Percentiles rank a stretch among this genome's conserved stretches.
phyloP scores from a whole-genome alignment of 192 early-diverging fungal species.

The Powellomyces hirtus region DNA sequence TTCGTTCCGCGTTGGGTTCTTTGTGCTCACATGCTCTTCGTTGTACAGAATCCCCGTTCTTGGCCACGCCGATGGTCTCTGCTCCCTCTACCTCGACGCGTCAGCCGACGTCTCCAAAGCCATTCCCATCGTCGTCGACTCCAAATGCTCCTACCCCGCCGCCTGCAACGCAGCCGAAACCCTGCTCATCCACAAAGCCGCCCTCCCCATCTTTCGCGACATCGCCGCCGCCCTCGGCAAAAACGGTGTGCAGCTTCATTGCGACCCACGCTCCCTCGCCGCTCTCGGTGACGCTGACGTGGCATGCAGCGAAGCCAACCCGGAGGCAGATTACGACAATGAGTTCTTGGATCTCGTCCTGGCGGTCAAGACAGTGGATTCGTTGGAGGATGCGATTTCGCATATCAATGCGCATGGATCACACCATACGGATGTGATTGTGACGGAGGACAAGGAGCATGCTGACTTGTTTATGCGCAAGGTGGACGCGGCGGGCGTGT shows the following conservation, averaged over 20 bases:
- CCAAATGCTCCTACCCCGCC: conserved; percentile 90
- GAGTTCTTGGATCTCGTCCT: conserved; percentile 89
- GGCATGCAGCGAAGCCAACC: conserved; percentile 17
- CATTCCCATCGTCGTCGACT: conserved; percentile 78
- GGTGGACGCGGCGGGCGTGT: conserved; percentile 97
- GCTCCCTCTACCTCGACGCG: conserved; percentile 86
- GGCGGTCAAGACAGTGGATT: conserved; percentile 75
- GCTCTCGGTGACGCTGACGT: conserved; percentile 25
- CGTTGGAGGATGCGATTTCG: conserved; percentile 74
- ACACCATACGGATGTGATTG: conserved; percentile 94
- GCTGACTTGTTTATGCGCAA: conserved; percentile 86
- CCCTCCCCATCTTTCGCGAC: conserved; percentile 40
- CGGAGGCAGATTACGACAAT: conserved; percentile 75
- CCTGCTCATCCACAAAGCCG: conserved; percentile 74
- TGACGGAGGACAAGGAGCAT: conserved; percentile 70
- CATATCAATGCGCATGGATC: conserved; percentile 94
- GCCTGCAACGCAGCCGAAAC: conserved; percentile 97
- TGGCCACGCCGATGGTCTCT: conserved; percentile 98
- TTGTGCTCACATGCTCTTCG: neutral
- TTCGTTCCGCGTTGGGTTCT: neutral
- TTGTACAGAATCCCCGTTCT: conserved; percentile 90
- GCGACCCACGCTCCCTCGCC: conserved; percentile 51
- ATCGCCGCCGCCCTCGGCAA: conserved; percentile 61
- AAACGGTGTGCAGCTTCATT: conserved; percentile 59
- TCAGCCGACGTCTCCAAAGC: conserved; percentile 78